Evolutionary conservation across 371 early-diverging fungal genomes (phyloP).

Genomic region (Lichtheimia ramosa): DNA sequence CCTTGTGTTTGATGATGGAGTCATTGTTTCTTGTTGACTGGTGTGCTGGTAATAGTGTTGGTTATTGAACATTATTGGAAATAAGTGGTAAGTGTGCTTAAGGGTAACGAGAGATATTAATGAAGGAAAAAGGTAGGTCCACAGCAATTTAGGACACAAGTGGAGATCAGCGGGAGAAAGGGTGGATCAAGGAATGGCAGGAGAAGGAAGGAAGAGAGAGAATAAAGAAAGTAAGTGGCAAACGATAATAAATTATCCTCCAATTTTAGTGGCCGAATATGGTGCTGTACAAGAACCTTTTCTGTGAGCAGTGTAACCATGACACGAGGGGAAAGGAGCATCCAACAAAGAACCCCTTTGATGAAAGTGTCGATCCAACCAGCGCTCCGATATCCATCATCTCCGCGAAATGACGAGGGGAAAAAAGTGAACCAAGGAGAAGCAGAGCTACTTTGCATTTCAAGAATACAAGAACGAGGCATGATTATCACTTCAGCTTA

Average conservation of each 20-base stretch:
- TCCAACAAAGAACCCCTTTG: constrained; percentile 1
- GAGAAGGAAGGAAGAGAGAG: constrained; percentile 6
- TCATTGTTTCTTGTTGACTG: no score
- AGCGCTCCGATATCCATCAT: no score
- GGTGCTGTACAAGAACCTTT: background rate
- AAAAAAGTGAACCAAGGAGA: no score
- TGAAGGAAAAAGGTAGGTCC: background rate
- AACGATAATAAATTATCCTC: background rate
- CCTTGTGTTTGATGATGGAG: no score
- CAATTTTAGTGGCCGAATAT: constrained; percentile 1
- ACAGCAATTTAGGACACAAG: background rate
- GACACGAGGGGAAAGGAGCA: background rate
- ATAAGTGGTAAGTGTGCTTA: no score
- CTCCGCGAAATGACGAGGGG: no score
- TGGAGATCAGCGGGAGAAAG: background rate
- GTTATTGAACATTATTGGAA: no score
- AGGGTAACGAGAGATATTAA: background rate
- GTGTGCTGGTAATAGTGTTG: no score
- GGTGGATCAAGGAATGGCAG: background rate
- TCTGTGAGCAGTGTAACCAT: background rate
- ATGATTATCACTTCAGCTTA: background rate
- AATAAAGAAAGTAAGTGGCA: background rate
- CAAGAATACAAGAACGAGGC: background rate
- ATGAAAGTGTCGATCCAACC: no score
- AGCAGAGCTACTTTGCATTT: background rate